A percentile compares a stretch with the other conserved stretches of the same genome.
Conservation (phyloP, 345 rosid genomes). For the Corchorus olitorius region DNA sequence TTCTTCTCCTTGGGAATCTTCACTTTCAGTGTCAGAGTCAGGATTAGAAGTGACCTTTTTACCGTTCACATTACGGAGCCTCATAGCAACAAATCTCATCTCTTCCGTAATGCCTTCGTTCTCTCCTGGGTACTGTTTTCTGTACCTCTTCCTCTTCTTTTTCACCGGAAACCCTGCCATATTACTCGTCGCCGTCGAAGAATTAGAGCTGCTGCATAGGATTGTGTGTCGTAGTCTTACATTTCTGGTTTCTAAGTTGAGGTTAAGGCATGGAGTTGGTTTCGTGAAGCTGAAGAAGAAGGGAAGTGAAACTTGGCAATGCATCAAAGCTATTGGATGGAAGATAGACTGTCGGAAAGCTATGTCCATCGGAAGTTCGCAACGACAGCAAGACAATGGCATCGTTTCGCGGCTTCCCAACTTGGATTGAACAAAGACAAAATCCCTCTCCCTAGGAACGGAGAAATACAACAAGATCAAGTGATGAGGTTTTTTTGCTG, state of each 20-base stretch:
- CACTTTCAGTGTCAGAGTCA: slow-evolving; percentile 11
- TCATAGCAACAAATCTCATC: slow-evolving; percentile 95
- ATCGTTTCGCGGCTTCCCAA: neutral
- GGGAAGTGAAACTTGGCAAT: slow-evolving; percentile 5
- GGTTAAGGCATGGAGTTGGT: slow-evolving; percentile 9
- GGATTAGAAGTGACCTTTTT: slow-evolving; percentile 35
- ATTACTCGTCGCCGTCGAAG: slow-evolving; percentile 16
- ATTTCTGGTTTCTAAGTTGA: neutral
- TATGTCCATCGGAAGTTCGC: neutral
- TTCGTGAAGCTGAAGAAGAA: slow-evolving; percentile 11
- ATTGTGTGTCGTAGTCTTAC: neutral
- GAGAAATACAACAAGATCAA: neutral
- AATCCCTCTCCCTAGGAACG: neutral
- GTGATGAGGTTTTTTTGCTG: neutral
- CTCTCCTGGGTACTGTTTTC: slow-evolving; percentile 87
- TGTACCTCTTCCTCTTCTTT: slow-evolving; percentile 65
- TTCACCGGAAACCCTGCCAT: slow-evolving; percentile 32
- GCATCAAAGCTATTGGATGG: neutral
- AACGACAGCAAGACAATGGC: neutral
- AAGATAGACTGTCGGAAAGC: neutral
- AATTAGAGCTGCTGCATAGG: slow-evolving; percentile 34
- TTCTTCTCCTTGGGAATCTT: slow-evolving; percentile 18
- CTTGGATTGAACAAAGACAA: neutral
- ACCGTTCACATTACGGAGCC: slow-evolving; percentile 75
- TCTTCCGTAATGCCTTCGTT: slow-evolving; percentile 81